Evolutionary conservation across 2,329 filamentous ascomycete genomes (phyloP).

Genomic region (Ascochyta rabiei): DNA sequence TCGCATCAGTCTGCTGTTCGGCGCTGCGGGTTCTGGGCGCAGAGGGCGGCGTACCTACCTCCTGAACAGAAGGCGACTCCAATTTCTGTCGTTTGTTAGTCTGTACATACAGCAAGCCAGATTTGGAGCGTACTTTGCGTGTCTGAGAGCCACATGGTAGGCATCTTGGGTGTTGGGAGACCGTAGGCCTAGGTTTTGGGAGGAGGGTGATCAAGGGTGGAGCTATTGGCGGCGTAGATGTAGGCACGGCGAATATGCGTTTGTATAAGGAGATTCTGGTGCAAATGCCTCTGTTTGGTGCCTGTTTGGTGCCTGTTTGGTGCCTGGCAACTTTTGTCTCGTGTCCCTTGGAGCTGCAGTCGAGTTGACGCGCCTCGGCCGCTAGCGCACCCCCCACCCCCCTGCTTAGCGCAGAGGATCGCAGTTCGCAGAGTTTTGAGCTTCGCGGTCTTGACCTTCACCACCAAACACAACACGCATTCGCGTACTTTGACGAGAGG

Average conservation of each 20-base stretch:
- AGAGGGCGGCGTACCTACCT: conserved; percentile 66
- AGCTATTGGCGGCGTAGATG: neutral
- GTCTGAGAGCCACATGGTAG: conserved; percentile 95
- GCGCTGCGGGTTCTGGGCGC: conserved; percentile 21
- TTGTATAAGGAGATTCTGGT: neutral
- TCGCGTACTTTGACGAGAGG: no score
- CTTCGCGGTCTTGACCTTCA: neutral
- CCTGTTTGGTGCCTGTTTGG: conserved; percentile 2
- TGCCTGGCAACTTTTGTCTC: conserved; percentile 13
- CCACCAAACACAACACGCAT: conserved; percentile 4
- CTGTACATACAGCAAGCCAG: neutral
- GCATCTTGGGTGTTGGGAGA: conserved; percentile 56
- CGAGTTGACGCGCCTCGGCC: conserved; percentile 14
- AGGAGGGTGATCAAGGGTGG: neutral
- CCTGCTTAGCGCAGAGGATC: conserved; percentile 32
- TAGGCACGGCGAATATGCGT: neutral
- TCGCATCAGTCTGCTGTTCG: conserved; percentile 15
- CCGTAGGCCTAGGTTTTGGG: neutral
- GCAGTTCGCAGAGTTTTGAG: conserved; percentile 28
- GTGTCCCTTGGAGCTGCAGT: conserved; percentile 9
- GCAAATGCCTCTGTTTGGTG: neutral
- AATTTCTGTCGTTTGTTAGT: conserved; percentile 68
- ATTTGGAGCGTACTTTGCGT: conserved; percentile 76
- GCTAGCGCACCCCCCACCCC: conserved; percentile 14
- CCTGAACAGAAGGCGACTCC: conserved; percentile 97